These are phyloP conservation scores for Fraxinus americana DNA, from an alignment of 257 asterid genomes.

Conservation along the genomic window DNA sequence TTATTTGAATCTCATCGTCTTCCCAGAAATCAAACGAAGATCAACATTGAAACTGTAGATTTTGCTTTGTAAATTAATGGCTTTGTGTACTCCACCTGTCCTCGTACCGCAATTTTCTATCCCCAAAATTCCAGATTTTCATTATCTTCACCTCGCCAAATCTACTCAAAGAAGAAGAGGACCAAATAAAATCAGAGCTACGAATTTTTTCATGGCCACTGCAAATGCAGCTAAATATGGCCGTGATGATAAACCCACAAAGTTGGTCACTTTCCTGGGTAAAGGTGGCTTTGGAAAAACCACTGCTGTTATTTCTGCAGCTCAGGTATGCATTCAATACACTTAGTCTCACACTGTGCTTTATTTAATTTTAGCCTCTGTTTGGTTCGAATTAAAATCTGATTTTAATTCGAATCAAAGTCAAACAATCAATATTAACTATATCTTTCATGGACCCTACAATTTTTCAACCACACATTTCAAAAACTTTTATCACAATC, in stretches of 20 bases:
- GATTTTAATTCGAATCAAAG: no score
- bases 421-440: no score
- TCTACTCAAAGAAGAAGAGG: conserved; percentile 20
- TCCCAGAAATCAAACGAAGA: conserved; percentile 6
- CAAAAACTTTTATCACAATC: no score
- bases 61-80: conserved; percentile 32
- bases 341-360: background rate
- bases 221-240: conserved; percentile 44
- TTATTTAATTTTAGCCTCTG: background rate
- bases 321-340: conserved; percentile 59
- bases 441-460: no score
- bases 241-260: conserved; percentile 46
- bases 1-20: background rate
- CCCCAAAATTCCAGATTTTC: conserved; percentile 17
- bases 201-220: conserved; percentile 33
- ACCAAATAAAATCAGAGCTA: conserved; percentile 33
- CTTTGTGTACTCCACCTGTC: conserved; percentile 27
- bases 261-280: conserved; percentile 79
- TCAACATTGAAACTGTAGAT: conserved; percentile 13
- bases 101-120: conserved; percentile 27
- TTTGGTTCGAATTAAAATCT: no score
- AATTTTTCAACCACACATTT: no score
- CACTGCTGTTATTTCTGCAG: conserved; percentile 86
- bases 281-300: conserved; percentile 98
- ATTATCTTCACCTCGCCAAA: conserved; percentile 29